Base-by-base conservation (phyloP, 345 rosid genomes). In the Camelina hispida region DNA sequence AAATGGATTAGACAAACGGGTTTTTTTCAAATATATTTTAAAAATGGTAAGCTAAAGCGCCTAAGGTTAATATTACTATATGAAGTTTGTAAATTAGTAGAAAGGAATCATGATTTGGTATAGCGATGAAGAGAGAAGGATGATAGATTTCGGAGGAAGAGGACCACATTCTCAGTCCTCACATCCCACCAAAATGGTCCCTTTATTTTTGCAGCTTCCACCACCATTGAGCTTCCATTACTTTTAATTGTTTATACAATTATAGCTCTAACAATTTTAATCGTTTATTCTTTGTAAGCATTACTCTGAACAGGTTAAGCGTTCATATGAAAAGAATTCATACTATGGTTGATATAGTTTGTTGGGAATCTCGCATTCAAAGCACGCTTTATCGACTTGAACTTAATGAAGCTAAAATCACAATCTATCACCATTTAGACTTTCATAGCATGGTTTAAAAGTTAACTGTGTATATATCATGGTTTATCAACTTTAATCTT, bases 141-240 rank as follows among this genome's bases (percentile, higher is more conserved):
- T 14, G 69, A 62, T 62, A 69, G 65, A 76, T 69, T 69, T 53
- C 51, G 34, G 9, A 42, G 22, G 59, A 44, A 69, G 11, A 69
- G 79, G 79, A 69, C 79, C 79, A 76, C 75, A 62, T 44, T 60
- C 48, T 69, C 65, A 53, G 69, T 63, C 62, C 63, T 15, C 68
- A 48, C 51, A 76, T 62, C n/a, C 32, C 58, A 69, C 69, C 63
- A 69, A 76, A 53, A 76, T 69, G 79, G 79, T 76, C 79, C 79
- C 47, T 43, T 59, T 20, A 6, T 34, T 60, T 66, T 53, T 68
- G 28, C 69, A 68, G 30, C 56, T 22, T 68, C 25, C 47, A 50
- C 53, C 68, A 68, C 47, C 34, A n/a, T 32, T 18, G 3, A 69
- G 22, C 56, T 68, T 61, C 40, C 63, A 52, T 53, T 17, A 60